Evolutionary conservation across 176 grass and related monocot genomes (phyloP).

Genomic region (Oryza nivara): DNA sequence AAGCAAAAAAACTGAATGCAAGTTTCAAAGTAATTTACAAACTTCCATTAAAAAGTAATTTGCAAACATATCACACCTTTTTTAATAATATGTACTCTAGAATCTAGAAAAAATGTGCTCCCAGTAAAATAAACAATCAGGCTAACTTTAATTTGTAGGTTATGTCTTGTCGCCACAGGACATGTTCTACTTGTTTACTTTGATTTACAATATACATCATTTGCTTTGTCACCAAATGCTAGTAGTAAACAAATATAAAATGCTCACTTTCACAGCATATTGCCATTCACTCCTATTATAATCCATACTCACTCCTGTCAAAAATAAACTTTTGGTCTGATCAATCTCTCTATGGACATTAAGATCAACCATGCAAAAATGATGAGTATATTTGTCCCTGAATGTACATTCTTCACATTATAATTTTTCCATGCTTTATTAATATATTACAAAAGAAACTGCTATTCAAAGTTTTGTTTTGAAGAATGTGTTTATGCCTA

Average conservation of each 20-base stretch:
- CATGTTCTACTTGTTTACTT: background rate
- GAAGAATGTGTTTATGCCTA: too few relatives aligned
- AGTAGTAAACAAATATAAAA: background rate
- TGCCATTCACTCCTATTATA: background rate
- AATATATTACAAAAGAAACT: background rate
- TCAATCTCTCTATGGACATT: too few relatives aligned
- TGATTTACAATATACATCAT: background rate
- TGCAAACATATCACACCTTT: background rate
- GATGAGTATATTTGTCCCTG: too few relatives aligned
- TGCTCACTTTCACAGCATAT: background rate
- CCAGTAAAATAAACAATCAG: background rate
- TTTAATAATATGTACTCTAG: background rate
- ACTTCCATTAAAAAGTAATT: background rate
- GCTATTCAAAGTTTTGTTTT: too few relatives aligned
- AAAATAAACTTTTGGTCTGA: too few relatives aligned
- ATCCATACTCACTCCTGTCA: background rate
- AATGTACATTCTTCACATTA: too few relatives aligned
- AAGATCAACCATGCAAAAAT: too few relatives aligned
- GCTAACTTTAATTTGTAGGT: background rate
- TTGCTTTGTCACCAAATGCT: background rate
- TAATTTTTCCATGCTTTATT: background rate
- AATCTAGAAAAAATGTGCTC: background rate
- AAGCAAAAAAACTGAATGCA: background rate
- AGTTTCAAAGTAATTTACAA: constrained; percentile 13
- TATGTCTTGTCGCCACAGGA: background rate